Evolutionary conservation across 2,329 filamentous ascomycete species (phyloP), one percentile per base, ranked within the genome.

Genomic region (Ceratocystis variospora): DNA sequence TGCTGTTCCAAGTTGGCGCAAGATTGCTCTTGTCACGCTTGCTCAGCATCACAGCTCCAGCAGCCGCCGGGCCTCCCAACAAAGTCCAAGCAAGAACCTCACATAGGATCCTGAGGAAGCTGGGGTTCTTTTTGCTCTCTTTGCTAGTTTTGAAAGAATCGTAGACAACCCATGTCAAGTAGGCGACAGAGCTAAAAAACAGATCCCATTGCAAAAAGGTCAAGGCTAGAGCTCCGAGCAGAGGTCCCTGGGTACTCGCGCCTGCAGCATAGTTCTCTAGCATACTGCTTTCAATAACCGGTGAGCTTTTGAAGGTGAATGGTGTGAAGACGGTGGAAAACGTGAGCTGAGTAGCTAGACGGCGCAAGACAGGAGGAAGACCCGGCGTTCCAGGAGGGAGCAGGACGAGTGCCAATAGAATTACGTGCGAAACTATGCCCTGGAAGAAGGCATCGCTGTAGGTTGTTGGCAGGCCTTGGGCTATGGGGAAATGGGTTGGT

Each of bases 191-290:
- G 17, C 61, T 46, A 22, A 7, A 41, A 28, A 33, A 31, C 3
- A 67, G 12, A 59, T 67, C 65, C 61, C 61, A 67, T 7, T 63
- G 61, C 50, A 67, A 33, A 44, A 67, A 67, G 5, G 37, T 61
- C 25, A 46, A 44, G 1, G 61, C 46, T 19, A 64, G 5, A 7
- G 25, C 19, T 15, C 50, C 45, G 10, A 62, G 57, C 10, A 62
- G n/a, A 22, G 37, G 15, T 12, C n/a, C 41, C 28, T 59, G 25
- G 25, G n/a, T 37, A 8, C 25, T n/a, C 2, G 61, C 44, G 15
- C 31, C 33, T 4, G 63, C 63, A n/a, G 53, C 28, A 41, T 66
- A 22, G 12, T 44, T 45, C 12, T 59, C 12, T 7, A 59, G 17
- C 4, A 59, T 12, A 8, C 28, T 59, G 31, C 44, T 46, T 10